A percentile compares a stretch with the other conserved stretches of the same genome.
Conservation (phyloP, 768 basidiomycete species). For the Xerocomus brunneocitrinus region DNA sequence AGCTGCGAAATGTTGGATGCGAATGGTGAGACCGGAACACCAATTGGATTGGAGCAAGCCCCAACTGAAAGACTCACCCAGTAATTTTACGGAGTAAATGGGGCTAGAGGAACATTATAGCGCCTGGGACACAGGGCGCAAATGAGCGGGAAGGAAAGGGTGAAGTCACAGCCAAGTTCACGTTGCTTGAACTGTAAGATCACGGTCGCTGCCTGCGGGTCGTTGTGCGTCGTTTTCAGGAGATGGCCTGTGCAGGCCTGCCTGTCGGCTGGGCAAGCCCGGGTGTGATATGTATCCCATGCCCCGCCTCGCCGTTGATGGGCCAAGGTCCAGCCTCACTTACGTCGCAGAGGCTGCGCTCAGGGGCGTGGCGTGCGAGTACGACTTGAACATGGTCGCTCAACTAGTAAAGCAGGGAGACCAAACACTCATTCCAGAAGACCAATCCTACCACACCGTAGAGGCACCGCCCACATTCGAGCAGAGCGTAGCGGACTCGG, state of each 20-base stretch:
- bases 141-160: not conserved
- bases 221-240: not conserved
- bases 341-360: not conserved
- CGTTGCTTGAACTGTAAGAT: not conserved
- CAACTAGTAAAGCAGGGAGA: not conserved
- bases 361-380: not conserved
- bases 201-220: slow-evolving; percentile 1
- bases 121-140: slow-evolving; percentile 5
- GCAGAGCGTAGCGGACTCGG: slow-evolving; percentile 21
- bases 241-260: slow-evolving; percentile 8
- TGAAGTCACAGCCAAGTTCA: not conserved
- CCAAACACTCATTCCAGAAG: not conserved
- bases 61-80: slow-evolving; percentile 8
- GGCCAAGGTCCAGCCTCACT: not conserved
- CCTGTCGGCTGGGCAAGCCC: slow-evolving; percentile 8
- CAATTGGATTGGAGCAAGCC: not conserved
- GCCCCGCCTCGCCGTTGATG: slow-evolving; percentile 7
- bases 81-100: slow-evolving; percentile 2
- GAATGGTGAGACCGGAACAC: not conserved
- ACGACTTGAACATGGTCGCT: not conserved
- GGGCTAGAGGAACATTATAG: slow-evolving; percentile 21
- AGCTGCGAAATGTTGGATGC: not conserved
- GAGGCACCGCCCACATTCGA: slow-evolving; percentile 26
- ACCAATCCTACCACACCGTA: not conserved
- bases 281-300: slow-evolving; percentile 5